phyloP scores from a whole-genome alignment of 441 rosid genomes.

The Viola pubescens region DNA sequence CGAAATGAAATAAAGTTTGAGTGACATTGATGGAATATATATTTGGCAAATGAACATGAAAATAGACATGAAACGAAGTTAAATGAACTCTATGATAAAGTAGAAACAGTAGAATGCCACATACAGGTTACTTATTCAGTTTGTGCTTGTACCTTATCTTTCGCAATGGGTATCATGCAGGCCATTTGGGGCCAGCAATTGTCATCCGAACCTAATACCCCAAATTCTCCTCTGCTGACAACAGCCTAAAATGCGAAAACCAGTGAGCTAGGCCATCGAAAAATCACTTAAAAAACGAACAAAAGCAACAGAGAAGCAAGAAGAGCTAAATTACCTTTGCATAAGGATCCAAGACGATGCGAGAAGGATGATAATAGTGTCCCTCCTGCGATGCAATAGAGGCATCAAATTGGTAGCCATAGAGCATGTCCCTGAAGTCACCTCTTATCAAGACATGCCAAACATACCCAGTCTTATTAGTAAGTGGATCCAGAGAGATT shows the following conservation, averaged over 20 bases:
- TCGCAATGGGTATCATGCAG: conserved; percentile 57
- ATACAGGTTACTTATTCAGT: not conserved
- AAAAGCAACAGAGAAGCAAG: not conserved
- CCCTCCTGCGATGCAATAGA: conserved; percentile 62
- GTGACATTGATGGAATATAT: conserved; percentile 7
- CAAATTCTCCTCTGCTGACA: conserved; percentile 78
- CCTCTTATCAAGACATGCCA: conserved; percentile 86
- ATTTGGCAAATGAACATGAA: not conserved
- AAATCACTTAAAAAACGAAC: not conserved
- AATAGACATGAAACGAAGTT: not conserved
- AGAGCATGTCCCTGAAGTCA: conserved; percentile 60
- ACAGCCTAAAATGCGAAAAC: conserved; percentile 49
- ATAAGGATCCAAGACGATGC: conserved; percentile 76
- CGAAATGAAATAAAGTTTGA: conserved; percentile 8
- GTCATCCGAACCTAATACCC: conserved; percentile 54
- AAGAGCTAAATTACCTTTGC: conserved; percentile 50
- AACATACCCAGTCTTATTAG: conserved; percentile 65
- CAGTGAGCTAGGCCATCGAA: not conserved
- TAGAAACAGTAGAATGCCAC: not conserved
- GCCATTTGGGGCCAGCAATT: conserved; percentile 96
- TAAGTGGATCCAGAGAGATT: conserved; percentile 56
- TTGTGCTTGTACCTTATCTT: conserved; percentile 48
- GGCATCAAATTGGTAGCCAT: conserved; percentile 77
- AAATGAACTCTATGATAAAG: not conserved
- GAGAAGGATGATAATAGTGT: conserved; percentile 50